Base-by-base conservation (phyloP, 2,329 filamentous ascomycete genomes). In the Colletotrichum spinosum region DNA sequence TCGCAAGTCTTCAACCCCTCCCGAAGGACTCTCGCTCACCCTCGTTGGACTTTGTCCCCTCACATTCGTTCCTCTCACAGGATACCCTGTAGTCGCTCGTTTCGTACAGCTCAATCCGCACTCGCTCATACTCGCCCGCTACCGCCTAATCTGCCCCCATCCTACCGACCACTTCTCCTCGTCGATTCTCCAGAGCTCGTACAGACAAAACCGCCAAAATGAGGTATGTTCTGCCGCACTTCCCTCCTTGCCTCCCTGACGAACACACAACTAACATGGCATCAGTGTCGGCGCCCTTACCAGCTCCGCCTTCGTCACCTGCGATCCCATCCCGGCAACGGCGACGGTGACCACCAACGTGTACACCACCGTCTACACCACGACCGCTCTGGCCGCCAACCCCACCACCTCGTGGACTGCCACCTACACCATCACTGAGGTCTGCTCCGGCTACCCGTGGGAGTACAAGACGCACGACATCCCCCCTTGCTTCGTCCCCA, bases 371-470 rank as follows among this genome's bases (percentile, higher is more conserved):
- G 70, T 76, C 46, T 82, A 81, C 71, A 72, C 73, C 68, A 78
- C 77, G 37, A 73, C 74, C 45, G 68, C 75, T 33, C 72, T 71
- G 35, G 79, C 79, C 9, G 78, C 78, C 57, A 78, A 77, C 69
- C 70, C 75, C 61, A 78, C 75, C n/a, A 71, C 74, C 67, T 63
- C 69, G 51, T 80, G 79, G 79, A 60, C 74, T 42, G 78, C 79
- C 39, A 78, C 77, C 38, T 82, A 81, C 73, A 81, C 78, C 55
- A 69, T 81, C 69, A 71, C 70, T 8, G 75, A 80, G 70, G 74
- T 73, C 35, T 77, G 76, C 69, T 65, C 70, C 11, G 78, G 77
- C 55, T 68, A 72, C 63, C 70, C 70, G 50, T 65, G 68, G 55
- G 65, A 70, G 55, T 77, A 74, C 68, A 70, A 70, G 11, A 71